Base-by-base conservation (phyloP, 257 asterid genomes). In the Petrea volubilis region DNA sequence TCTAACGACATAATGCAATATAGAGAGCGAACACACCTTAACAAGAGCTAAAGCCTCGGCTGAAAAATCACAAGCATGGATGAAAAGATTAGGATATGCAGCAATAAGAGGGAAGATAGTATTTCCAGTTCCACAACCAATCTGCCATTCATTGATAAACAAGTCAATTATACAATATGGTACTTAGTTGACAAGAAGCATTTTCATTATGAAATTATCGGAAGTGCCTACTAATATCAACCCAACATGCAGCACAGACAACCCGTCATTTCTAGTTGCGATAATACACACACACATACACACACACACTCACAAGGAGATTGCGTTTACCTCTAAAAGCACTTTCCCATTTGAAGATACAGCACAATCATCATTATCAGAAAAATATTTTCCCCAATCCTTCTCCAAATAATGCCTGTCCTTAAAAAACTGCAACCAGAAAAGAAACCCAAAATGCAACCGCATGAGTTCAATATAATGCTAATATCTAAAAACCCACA, bases 121-220 rank as follows among this genome's bases (percentile, higher is more conserved):
- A 80, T 85, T 92, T 74, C 97, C 97, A 71, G 88, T 84, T 80
- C 97, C 97, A 79, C 91, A 89, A 51, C 96, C 97, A 67, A 89
- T 84, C 96, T 89, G 80, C 25, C 56, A 78, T 56, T 68, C 80
- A 71, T 53, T 24, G 10, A 46, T 18, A 70, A 66, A 67, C 29
- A 18, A 2, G 49, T 17, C 28, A 61, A 60, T 11, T 17, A 51
- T 34, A 50, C 18, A 60, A 55, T 15, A 38, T 34, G 6, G 17
- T 24, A 41, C 29, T 27, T 1, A 62, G 70, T 47, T 59, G 40
- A 41, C 15, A 64, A 46, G 24, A 46, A 25, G 8, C 27, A 46
- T 64, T 24, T 20, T 52, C 71, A 50, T 59, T 40, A n/a, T 43
- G 49, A 67, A 51, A 60, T 67, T 7, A 66, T 10, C 14, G 41